Base-by-base conservation (phyloP, 495 filamentous ascomycete genomes). In the Saxispiralis lemnorum region DNA sequence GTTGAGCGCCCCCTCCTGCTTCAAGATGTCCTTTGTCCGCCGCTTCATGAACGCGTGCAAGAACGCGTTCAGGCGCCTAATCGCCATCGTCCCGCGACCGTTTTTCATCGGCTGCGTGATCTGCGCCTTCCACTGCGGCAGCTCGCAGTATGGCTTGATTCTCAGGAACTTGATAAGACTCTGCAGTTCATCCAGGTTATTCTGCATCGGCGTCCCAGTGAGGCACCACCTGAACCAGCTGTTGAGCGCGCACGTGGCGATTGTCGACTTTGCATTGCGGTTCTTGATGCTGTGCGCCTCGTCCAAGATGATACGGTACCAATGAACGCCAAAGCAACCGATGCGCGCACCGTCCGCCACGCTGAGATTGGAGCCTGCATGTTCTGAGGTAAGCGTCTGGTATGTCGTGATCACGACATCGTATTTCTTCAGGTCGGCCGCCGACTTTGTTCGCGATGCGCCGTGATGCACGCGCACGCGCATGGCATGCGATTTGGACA, bases 281-380 rank as follows among this genome's bases (percentile, higher is more conserved):
- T 97, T 97, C 63, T 96, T 96, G 68, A 97, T 96, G 18, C 81
- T 92, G 60, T 95, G 89, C 3, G 89, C 89, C 64, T 97, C 89
- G 48, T 97, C 89, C 13, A 96, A 70, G 39, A 97, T 88, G 46
- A 95, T 75, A 15, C 89, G 81, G 57, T 84, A 95, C 89, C 89
- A 97, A 56, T 87, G 75, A 7, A 93, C 64, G 37, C 82, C 83
- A 54, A 96, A 94, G 46, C 87, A 83, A 9, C 87, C 88, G 33
- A 78, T 70, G 50, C 86, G 79, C 15, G 76, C 63, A 2, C 69
- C 68, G 33, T 59, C 66, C 7, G 57, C 54, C 14, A 31, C 24
- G 7, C 44, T 44, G 47, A 72, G 70, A 17, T 73, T 73, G 30
- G 75, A 73, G 45, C 72, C 73, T 2, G 72, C 77, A 47, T 85